Evolutionary conservation across 257 asterid species (phyloP).

Genomic region (Penstemon davidsonii): DNA sequence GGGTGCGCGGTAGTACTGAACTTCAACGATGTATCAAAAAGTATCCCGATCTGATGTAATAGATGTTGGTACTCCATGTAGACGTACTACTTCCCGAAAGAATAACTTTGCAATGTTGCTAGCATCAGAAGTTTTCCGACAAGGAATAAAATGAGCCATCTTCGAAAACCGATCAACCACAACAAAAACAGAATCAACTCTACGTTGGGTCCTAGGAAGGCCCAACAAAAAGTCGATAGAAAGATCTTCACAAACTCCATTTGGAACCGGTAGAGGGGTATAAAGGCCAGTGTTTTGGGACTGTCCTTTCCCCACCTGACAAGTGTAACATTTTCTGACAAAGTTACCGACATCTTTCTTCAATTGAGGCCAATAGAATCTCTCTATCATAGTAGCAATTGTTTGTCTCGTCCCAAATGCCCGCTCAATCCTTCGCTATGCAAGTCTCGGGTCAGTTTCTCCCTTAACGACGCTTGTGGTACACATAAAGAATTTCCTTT

Average conservation of each 20-base stretch:
- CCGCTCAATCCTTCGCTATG: neutral
- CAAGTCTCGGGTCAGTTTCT: neutral
- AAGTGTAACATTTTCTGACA: neutral
- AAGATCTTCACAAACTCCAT: neutral
- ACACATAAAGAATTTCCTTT: neutral
- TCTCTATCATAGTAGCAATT: neutral
- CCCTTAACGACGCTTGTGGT: neutral
- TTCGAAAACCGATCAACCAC: slow-evolving; percentile 2
- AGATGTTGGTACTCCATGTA: neutral
- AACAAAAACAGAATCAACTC: neutral
- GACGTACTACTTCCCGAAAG: neutral
- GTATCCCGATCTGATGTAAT: neutral
- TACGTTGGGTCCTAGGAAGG: neutral
- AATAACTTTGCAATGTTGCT: neutral
- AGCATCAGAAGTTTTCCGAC: neutral
- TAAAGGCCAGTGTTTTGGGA: neutral
- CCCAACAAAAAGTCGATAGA: neutral
- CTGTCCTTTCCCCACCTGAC: neutral
- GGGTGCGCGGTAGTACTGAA: neutral
- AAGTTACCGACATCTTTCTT: neutral
- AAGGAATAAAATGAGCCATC: neutral
- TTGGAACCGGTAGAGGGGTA: neutral
- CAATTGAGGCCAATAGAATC: neutral
- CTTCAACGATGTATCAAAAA: neutral
- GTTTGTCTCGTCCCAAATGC: neutral